Conservation (phyloP, 1,284 basidiomycete species). For the Pyrrhoderma noxium region DNA sequence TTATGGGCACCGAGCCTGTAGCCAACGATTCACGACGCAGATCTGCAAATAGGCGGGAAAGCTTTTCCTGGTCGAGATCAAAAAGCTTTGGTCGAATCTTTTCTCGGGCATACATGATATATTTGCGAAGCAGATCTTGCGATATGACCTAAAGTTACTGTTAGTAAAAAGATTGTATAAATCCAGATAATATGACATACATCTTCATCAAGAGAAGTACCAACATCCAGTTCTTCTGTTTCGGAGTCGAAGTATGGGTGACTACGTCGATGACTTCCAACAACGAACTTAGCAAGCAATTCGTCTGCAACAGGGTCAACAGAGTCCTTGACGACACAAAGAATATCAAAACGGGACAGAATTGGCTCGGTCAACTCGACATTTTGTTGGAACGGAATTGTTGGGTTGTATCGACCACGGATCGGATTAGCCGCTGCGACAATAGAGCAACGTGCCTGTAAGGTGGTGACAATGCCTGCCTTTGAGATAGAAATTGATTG, state of each 20-base stretch:
- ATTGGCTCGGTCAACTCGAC: constrained; percentile 99
- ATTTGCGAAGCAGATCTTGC: constrained; percentile 95
- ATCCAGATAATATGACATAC: constrained; percentile 40
- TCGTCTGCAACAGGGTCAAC: constrained; percentile 98
- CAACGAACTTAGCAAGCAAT: constrained; percentile 93
- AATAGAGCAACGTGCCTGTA: constrained; percentile 96
- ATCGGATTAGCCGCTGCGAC: constrained; percentile 98
- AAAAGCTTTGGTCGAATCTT: constrained; percentile 88
- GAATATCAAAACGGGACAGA: constrained; percentile 95
- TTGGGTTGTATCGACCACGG: constrained; percentile 94
- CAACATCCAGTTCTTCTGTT: constrained; percentile 82
- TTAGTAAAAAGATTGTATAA: not conserved
- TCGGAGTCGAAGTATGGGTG: constrained; percentile 90
- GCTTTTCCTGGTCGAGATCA: constrained; percentile 93
- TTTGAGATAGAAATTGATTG: constrained; percentile 99
- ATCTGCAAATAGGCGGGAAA: constrained; percentile 93
- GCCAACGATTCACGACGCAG: constrained; percentile 92
- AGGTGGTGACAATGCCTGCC: constrained; percentile 94
- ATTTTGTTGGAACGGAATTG: constrained; percentile 96
- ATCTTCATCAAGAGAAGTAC: constrained; percentile 85
- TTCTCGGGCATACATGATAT: constrained; percentile 98
- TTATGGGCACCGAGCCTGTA: constrained; percentile 97
- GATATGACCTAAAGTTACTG: constrained; percentile 70
- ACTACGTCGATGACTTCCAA: constrained; percentile 89
- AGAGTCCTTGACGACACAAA: constrained; percentile 97